Base-by-base conservation (phyloP, 1,139 yeast genomes). In the Candida tunisiensis region DNA sequence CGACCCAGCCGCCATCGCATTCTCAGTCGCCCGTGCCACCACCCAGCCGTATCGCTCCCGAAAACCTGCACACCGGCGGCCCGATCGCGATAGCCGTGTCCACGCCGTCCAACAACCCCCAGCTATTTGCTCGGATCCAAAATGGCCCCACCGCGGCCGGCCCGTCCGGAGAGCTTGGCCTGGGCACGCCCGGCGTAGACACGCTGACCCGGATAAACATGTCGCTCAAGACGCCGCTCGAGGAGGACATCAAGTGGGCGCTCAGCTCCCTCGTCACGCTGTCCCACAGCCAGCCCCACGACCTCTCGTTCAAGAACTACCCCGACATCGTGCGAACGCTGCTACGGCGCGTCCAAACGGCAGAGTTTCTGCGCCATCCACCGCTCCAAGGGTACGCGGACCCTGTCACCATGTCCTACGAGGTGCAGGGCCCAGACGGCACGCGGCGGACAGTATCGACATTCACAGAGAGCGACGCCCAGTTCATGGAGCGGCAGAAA, bases 211-310 rank as follows among this genome's bases (percentile, higher is more conserved):
- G 92, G 29, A 65, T 78, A 27, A 55, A 60, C 28, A 63, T 78
- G 69, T 66, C 83, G 2, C 63, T 78, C 35, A 60, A 60, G 37
- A 63, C 72, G 4, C 74, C 72, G 2, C 50, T 77, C 16, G 61
- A 55, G 20, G 53, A 60, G 12, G 92, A 78, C 43, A 56, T 71
- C 20, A 65, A 64, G 35, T 75, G 82, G 72, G 77, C 83, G 1
- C 50, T 77, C 26, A 57, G 62, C 22, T 62, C 74, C 6, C 54
- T 75, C 35, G 63, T 78, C 13, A 65, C 66, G 33, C 53, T 68
- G 28, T 70, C 82, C 36, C 10, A 31, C 41, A 4, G 44, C 37
- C 24, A 28, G 29, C 18, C 28, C n/a, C n/a, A n/a, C n/a, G n/a
- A n/a, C n/a, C n/a, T n/a, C n/a, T n/a, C n/a, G n/a, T n/a, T 30